A percentile compares a stretch with the other conserved stretches of the same genome.
These are phyloP conservation scores for Gossypium lobatum DNA, from an alignment of 441 rosid species.

Conservation along the genomic window DNA sequence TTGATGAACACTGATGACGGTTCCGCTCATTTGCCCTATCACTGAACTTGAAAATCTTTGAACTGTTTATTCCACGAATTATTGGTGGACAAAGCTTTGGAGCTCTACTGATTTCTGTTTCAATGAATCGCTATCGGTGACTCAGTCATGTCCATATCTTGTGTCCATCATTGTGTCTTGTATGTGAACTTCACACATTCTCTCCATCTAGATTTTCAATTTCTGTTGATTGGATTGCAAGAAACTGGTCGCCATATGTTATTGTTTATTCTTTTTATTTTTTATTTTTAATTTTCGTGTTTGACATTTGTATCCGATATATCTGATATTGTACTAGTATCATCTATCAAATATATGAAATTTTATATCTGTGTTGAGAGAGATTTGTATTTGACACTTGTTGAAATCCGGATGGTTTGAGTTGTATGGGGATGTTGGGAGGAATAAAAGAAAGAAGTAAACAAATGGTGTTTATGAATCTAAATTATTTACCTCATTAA, in stretches of 20 bases:
- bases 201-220: not conserved
- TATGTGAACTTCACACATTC: conserved; percentile 6
- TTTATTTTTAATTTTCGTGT: too few species aligned
- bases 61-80: not conserved
- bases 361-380: not conserved
- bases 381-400: not conserved
- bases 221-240: not conserved
- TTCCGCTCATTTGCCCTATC: not conserved
- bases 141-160: not conserved
- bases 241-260: too few species aligned
- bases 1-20: not conserved
- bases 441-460: not conserved
- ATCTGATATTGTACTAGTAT: too few species aligned
- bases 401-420: not conserved
- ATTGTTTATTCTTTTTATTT: too few species aligned
- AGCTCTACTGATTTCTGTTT: not conserved
- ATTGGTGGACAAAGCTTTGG: not conserved
- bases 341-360: too few species aligned
- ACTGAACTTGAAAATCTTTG: not conserved
- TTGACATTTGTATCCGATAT: too few species aligned
- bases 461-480: not conserved
- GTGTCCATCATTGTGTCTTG: not conserved
- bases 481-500: not conserved
- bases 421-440: not conserved
- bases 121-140: not conserved